A percentile compares a stretch with the other conserved stretches of the same genome.
Conservation (phyloP, 176 grass and related monocot genomes). For the Pontederia crassipes region DNA sequence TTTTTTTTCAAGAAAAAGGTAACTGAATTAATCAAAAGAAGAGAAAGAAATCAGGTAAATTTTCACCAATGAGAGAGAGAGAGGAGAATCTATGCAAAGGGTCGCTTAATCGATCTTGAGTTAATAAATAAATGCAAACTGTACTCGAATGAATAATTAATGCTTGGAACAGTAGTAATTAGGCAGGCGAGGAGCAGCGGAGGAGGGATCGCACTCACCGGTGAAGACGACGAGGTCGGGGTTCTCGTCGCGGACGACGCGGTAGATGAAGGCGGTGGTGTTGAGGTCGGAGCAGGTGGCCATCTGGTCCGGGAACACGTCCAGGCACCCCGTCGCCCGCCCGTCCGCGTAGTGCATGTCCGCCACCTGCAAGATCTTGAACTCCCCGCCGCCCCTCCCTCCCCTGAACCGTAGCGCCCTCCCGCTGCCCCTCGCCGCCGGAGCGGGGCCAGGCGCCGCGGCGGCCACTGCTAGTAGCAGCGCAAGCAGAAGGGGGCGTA, state of each 20-base stretch:
- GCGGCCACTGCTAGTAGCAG: too few species aligned
- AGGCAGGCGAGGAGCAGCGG: background rate
- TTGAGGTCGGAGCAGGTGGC: conserved; percentile 86
- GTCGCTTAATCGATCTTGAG: too few species aligned
- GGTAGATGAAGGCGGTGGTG: conserved; percentile 85
- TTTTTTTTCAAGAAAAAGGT: too few species aligned
- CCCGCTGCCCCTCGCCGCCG: background rate
- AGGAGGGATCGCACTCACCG: conserved; percentile 21
- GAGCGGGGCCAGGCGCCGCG: background rate
- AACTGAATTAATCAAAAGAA: too few species aligned
- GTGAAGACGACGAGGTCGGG: conserved; percentile 97
- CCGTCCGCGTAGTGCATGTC: conserved; percentile 97
- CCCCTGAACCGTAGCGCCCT: conserved; percentile 40
- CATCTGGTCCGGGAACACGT: conserved; percentile 54
- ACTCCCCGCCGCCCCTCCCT: conserved; percentile 34
- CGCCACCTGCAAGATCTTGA: conserved; percentile 93
- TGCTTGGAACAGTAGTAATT: too few species aligned
- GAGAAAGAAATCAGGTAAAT: too few species aligned
- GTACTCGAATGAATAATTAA: too few species aligned
- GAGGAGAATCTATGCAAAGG: too few species aligned
- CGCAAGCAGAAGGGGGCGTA: too few species aligned
- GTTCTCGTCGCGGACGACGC: conserved; percentile 68
- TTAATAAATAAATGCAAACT: too few species aligned
- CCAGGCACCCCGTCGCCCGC: conserved; percentile 38
- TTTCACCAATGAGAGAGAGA: too few species aligned